Evolutionary conservation across 2,329 filamentous ascomycete species (phyloP).

Genomic region (Hypoxylon sp.): DNA sequence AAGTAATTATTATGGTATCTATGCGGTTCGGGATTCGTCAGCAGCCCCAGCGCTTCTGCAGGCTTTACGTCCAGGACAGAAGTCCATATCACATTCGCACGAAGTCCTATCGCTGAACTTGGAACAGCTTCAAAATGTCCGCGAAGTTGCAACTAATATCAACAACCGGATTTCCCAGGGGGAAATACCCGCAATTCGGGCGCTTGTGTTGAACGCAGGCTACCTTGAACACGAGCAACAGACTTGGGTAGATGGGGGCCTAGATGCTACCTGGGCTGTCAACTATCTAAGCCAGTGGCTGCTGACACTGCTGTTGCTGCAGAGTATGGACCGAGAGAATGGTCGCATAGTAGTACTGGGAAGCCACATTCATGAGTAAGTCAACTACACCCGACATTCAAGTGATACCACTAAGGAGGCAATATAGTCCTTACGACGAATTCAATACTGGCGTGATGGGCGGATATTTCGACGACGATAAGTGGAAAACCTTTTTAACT

Average conservation of each 20-base stretch:
- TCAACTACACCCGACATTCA: background rate
- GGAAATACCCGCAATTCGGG: background rate
- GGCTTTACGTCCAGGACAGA: background rate
- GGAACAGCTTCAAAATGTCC: background rate
- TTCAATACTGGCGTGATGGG: background rate
- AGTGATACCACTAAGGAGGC: background rate
- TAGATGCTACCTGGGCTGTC: background rate
- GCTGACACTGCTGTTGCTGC: background rate
- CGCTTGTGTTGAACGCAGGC: background rate
- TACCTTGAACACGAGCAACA: background rate
- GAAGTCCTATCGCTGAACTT: background rate
- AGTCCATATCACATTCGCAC: background rate
- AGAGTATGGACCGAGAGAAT: background rate
- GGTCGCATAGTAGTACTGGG: background rate
- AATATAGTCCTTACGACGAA: background rate
- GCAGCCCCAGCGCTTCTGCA: background rate
- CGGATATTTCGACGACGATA: background rate
- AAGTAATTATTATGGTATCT: background rate
- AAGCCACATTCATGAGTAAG: background rate
- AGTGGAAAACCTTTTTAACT: background rate
- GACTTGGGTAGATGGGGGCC: background rate
- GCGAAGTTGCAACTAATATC: background rate
- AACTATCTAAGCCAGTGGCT: background rate
- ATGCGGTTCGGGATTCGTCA: background rate
- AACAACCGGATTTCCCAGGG: background rate